phyloP scores from a whole-genome alignment of 257 asterid species.

The Plantago ovata region DNA sequence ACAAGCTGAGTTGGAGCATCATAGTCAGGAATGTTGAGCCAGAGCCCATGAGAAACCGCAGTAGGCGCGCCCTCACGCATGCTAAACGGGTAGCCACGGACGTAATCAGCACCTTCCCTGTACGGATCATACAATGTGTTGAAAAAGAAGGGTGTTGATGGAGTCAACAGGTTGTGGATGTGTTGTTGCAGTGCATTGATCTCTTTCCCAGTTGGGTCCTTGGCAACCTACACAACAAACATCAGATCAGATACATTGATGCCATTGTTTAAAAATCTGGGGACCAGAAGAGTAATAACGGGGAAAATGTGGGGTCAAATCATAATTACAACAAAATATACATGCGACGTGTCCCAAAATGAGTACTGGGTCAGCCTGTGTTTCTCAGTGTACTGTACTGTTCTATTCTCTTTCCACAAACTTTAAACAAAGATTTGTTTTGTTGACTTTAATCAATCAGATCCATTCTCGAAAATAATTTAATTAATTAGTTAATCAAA shows the following conservation, averaged over 20 bases:
- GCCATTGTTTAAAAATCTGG: not conserved
- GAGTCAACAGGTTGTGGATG: conserved; percentile 30
- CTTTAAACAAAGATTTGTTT: too few relatives aligned
- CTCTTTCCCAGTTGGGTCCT: conserved; percentile 40
- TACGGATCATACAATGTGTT: conserved; percentile 42
- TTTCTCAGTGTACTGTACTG: too few relatives aligned
- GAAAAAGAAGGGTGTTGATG: conserved; percentile 44
- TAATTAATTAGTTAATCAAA: too few relatives aligned
- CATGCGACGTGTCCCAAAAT: too few relatives aligned
- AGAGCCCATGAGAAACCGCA: conserved; percentile 42
- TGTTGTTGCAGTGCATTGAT: conserved; percentile 32
- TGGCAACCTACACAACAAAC: conserved; percentile 29
- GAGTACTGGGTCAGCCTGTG: too few relatives aligned
- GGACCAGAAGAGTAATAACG: too few relatives aligned
- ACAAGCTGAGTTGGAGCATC: conserved; percentile 48
- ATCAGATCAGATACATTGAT: not conserved
- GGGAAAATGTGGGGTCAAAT: too few relatives aligned
- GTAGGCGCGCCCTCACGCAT: conserved; percentile 41
- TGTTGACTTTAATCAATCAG: too few relatives aligned
- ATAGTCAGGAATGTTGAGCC: conserved; percentile 49
- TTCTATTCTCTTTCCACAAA: too few relatives aligned
- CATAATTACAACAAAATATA: too few relatives aligned
- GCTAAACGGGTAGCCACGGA: conserved; percentile 46
- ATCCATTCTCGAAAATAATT: too few relatives aligned
- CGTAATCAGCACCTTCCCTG: conserved; percentile 41